A percentile compares a stretch with the other conserved stretches of the same genome.
These are phyloP conservation scores for Salix arbutifolia DNA, from an alignment of 345 rosid genomes.

Conservation along the genomic window DNA sequence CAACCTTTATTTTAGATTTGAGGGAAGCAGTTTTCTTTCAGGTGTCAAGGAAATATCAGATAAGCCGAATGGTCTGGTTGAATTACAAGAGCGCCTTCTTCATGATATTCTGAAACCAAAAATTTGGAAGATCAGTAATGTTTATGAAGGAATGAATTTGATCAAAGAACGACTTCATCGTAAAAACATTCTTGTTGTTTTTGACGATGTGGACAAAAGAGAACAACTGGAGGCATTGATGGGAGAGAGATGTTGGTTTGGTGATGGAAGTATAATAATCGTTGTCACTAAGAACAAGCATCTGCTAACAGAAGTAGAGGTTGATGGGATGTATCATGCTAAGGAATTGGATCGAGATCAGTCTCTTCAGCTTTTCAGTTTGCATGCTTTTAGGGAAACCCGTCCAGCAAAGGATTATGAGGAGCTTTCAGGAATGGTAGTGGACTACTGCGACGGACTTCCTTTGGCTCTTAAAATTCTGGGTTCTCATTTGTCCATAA, in stretches of 20 bases:
- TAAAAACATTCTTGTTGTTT: slow-evolving; percentile 1
- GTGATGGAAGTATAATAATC: background rate
- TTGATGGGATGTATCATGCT: background rate
- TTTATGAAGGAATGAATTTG: background rate
- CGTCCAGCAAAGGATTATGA: background rate
- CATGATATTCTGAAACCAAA: background rate
- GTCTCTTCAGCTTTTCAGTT: background rate
- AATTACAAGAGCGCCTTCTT: background rate
- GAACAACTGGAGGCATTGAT: background rate
- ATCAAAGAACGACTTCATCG: background rate
- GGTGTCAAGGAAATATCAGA: background rate
- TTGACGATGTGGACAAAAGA: slow-evolving; percentile 1
- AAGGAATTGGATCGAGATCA: background rate
- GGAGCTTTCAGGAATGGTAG: background rate
- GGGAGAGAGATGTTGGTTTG: background rate
- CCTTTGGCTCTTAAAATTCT: background rate
- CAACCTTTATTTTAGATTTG: background rate
- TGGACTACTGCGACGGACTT: background rate
- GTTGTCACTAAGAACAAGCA: background rate
- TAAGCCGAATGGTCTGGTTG: background rate
- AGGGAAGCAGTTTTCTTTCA: background rate
- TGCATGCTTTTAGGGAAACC: slow-evolving; percentile 1
- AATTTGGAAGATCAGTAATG: background rate
- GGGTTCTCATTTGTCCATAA: background rate
- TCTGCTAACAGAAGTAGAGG: background rate